Evolutionary conservation across 1,284 basidiomycete genomes (phyloP), one percentile per base, ranked within the genome.

Genomic region (Melampsora larici-populina): DNA sequence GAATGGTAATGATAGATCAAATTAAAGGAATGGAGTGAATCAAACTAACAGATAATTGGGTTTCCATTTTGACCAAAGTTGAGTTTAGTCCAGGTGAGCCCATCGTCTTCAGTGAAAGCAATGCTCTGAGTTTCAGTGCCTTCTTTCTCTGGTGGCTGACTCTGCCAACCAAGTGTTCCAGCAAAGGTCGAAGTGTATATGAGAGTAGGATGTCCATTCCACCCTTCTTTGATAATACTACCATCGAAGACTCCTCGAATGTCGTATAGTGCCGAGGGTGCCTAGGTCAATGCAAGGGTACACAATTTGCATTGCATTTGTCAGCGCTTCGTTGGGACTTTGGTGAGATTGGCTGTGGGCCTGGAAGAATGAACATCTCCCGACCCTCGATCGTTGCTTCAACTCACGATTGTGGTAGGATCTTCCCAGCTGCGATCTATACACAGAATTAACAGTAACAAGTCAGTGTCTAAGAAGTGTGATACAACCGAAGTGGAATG

Each of bases 161-260:
- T 78, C 33, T 69, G 78, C 13, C 80, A 79, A 21, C 80, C 80
- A 33, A 81, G 78, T 24, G 80, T 78, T 8, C 79, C 79, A 13
- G 79, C 78, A 36, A 70, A 74, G 15, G 78, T 79, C 2, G 79
- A 79, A 26, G 81, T 81, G 77, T 81, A 81, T 33, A 81, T 71
- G 43, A 80, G 79, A 7, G 80, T 79, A 4, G 80, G 80, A 36
- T 77, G 26, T 0, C 81, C 81, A 2, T 80, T 73, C 65, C 65
- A 75, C 13, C 81, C 81, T 17, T 76, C 62, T 71, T 79, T 78
- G 66, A 81, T 78, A 29, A 81, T 79, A 0, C 70, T 79, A 13
- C 81, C 81, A 51, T 81, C 81, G 43, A 81, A 81, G 7, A 81
- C 80, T 24, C 80, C 81, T 29, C 80, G 78, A 55, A 81, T 81